A percentile compares a stretch with the other conserved stretches of the same genome.
These are phyloP conservation scores for Waltergamsia citrina DNA, from an alignment of 2,329 filamentous ascomycete species.

Conservation along the genomic window DNA sequence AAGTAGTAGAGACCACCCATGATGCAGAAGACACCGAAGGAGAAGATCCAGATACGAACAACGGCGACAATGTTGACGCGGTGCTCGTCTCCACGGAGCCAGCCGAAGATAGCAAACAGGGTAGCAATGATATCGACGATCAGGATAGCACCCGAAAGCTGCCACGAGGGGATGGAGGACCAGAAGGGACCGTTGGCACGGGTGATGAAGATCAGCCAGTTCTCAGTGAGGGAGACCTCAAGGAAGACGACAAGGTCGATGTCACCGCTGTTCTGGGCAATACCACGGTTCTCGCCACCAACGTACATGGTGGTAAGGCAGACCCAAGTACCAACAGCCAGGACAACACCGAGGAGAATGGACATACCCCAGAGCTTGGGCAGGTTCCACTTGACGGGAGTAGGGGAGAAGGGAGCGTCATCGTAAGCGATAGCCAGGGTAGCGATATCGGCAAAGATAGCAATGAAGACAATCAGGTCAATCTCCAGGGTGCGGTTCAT, in stretches of 20 bases:
- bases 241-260: constrained; percentile 80
- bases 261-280: constrained; percentile 81
- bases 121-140: constrained; percentile 78
- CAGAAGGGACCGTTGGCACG: constrained; percentile 89
- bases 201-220: constrained; percentile 95
- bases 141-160: constrained; percentile 68
- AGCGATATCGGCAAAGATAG: constrained; percentile 88
- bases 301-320: constrained; percentile 78
- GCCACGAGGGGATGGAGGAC: constrained; percentile 83
- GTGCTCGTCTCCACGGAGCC: constrained; percentile 51
- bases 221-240: constrained; percentile 83
- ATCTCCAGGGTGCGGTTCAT: constrained; percentile 78
- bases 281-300: constrained; percentile 62
- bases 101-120: constrained; percentile 78
- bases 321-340: constrained; percentile 81
- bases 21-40: constrained; percentile 79
- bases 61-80: constrained; percentile 73
- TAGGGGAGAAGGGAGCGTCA: constrained; percentile 78
- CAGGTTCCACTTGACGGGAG: constrained; percentile 89
- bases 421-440: constrained; percentile 91
- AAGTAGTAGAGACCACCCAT: constrained; percentile 69
- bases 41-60: constrained; percentile 85
- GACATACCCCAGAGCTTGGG: constrained; percentile 94
- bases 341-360: constrained; percentile 69
- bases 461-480: constrained; percentile 84